These are phyloP conservation scores for Penicillium goetzii DNA, from an alignment of 495 filamentous ascomycete species.

Conservation along the genomic window DNA sequence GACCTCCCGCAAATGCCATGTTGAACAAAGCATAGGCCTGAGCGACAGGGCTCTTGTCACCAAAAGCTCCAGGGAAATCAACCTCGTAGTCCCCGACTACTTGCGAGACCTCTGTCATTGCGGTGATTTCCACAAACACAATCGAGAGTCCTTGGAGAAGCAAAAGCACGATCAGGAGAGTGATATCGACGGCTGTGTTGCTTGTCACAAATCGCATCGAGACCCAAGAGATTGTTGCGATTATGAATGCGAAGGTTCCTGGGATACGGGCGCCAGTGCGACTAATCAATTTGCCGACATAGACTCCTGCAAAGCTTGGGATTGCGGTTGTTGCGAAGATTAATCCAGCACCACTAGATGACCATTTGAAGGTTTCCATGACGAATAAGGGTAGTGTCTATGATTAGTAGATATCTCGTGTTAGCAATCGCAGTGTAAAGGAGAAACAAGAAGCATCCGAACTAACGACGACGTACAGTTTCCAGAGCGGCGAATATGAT, in stretches of 20 bases:
- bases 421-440: not conserved
- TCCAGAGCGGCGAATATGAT: constrained; percentile 38
- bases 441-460: not conserved
- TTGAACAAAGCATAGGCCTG: constrained; percentile 66
- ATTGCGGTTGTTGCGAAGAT: constrained; percentile 56
- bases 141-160: constrained; percentile 38
- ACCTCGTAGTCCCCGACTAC: constrained; percentile 40
- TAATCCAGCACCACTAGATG: constrained; percentile 59
- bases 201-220: constrained; percentile 53
- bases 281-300: constrained; percentile 56
- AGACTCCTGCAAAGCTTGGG: constrained; percentile 37
- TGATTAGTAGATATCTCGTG: not conserved
- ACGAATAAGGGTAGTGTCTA: constrained; percentile 50
- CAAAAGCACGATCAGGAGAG: constrained; percentile 40
- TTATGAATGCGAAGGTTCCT: constrained; percentile 51
- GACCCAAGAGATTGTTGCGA: constrained; percentile 52
- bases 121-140: constrained; percentile 38
- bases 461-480: constrained; percentile 30
- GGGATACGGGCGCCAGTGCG: constrained; percentile 54
- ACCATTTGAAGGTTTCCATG: constrained; percentile 57
- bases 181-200: constrained; percentile 36
- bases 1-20: constrained; percentile 62
- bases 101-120: constrained; percentile 44
- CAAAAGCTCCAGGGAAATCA: constrained; percentile 48
- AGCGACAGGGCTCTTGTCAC: constrained; percentile 58